phyloP scores from a whole-genome alignment of 2,329 filamentous ascomycete genomes.

The Blastomyces percursus region DNA sequence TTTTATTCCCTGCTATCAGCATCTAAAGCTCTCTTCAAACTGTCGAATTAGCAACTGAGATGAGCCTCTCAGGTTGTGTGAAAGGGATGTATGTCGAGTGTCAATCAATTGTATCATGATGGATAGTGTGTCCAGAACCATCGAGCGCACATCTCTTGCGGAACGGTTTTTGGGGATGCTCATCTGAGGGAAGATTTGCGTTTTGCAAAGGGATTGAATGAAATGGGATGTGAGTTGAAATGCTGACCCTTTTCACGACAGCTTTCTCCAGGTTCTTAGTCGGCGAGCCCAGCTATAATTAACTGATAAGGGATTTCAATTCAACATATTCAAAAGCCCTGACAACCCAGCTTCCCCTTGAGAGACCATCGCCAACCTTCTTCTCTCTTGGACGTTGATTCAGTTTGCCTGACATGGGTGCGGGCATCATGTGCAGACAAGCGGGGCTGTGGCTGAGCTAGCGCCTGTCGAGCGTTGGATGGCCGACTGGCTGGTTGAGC shows the following conservation, averaged over 20 bases:
- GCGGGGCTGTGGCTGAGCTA: slow-evolving; percentile 1
- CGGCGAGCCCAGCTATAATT: not conserved
- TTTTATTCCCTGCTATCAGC: not conserved
- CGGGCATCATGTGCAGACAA: not conserved
- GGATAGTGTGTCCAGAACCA: not conserved
- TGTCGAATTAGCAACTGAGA: not conserved
- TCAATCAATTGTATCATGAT: not conserved
- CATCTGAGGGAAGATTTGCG: not conserved
- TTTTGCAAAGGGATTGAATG: not conserved
- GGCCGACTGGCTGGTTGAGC: not conserved
- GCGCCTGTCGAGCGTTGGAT: not conserved
- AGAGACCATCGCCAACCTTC: not conserved
- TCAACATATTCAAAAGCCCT: not conserved
- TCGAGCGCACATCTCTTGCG: not conserved
- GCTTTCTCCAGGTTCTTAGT: not conserved
- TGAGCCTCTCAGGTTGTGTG: not conserved
- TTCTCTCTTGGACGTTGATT: no score
- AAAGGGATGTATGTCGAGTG: not conserved
- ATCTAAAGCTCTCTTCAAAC: not conserved
- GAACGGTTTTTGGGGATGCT: not conserved
- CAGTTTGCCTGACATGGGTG: not conserved
- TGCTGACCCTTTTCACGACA: not conserved
- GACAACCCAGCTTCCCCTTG: not conserved
- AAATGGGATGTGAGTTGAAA: not conserved
- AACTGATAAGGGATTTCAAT: not conserved